Conservation (phyloP, 495 filamentous ascomycete genomes). For the Aspergillus incahuasiensis region DNA sequence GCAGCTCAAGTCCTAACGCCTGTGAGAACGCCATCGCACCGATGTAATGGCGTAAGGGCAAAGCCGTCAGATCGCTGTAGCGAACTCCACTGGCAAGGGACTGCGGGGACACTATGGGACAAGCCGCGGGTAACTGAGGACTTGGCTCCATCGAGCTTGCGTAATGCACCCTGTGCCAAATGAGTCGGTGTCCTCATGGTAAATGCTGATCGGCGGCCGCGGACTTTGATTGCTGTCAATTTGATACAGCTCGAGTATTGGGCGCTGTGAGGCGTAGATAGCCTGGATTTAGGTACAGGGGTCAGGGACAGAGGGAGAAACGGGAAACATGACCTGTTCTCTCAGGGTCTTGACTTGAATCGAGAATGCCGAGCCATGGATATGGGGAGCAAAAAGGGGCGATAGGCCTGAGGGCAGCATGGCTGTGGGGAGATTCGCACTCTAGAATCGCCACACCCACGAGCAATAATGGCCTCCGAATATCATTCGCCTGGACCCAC, state of each 20-base stretch:
- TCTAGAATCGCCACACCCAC: slow-evolving; percentile 18
- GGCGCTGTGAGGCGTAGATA: background rate
- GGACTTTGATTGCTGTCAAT: slow-evolving; percentile 6
- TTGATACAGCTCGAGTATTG: slow-evolving; percentile 1
- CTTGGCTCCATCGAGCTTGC: slow-evolving; percentile 38
- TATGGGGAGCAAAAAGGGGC: slow-evolving; percentile 18
- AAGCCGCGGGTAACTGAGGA: slow-evolving; percentile 35
- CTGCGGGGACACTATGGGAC: slow-evolving; percentile 26
- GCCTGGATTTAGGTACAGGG: background rate
- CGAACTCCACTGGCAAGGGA: slow-evolving; percentile 44
- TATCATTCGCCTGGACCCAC: slow-evolving; percentile 3
- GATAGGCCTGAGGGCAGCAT: background rate
- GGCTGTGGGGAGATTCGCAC: slow-evolving; percentile 21
- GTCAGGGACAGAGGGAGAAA: background rate
- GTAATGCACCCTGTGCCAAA: slow-evolving; percentile 32
- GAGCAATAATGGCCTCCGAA: slow-evolving; percentile 17
- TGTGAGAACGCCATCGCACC: slow-evolving; percentile 17
- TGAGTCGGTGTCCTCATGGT: slow-evolving; percentile 16
- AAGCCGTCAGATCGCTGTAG: slow-evolving; percentile 37
- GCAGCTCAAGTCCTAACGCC: background rate
- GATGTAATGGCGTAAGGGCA: slow-evolving; percentile 32
- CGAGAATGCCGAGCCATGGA: background rate
- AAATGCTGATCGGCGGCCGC: slow-evolving; percentile 38
- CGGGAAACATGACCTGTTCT: background rate
- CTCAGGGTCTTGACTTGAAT: background rate